A percentile compares a stretch with the other conserved stretches of the same genome.
These are phyloP conservation scores for Phytophthora fragariae DNA, from an alignment of 352 stramenopile genomes.

Conservation along the genomic window DNA sequence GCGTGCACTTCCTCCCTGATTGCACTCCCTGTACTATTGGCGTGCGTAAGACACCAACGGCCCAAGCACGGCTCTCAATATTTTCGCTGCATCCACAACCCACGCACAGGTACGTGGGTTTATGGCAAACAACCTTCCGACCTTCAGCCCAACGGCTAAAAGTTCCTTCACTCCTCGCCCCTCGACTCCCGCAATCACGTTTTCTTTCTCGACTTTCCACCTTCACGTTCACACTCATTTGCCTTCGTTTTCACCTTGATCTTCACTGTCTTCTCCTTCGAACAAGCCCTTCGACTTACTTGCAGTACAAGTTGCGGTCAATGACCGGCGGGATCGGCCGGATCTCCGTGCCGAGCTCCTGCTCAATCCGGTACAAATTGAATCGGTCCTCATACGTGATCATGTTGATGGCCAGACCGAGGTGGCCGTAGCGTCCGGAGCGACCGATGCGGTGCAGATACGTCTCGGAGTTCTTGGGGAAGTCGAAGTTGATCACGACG, in stretches of 20 bases:
- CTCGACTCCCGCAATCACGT: constrained; percentile 1
- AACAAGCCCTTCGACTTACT: constrained; percentile 49
- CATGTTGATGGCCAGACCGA: constrained; percentile 99
- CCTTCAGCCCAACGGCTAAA: not conserved
- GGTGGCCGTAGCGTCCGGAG: constrained; percentile 98
- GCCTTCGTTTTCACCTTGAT: constrained; percentile 19
- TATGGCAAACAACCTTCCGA: not conserved
- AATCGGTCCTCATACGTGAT: constrained; percentile 99
- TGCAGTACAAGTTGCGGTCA: constrained; percentile 98
- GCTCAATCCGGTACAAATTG: constrained; percentile 98
- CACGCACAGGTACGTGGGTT: not conserved
- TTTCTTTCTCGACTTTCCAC: constrained; percentile 25
- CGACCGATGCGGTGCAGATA: constrained; percentile 99
- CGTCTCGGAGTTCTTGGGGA: constrained; percentile 99
- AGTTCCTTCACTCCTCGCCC: constrained; percentile 3
- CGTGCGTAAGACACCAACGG: not conserved
- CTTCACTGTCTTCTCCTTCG: constrained; percentile 4
- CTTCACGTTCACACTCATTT: constrained; percentile 25
- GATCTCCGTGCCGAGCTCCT: constrained; percentile 99
- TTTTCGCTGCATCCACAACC: not conserved
- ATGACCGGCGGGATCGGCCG: constrained; percentile 98
- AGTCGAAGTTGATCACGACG: constrained; percentile 99
- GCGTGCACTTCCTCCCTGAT: not conserved
- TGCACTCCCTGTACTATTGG: not conserved
- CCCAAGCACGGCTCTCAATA: not conserved